Base-by-base conservation (phyloP, 768 basidiomycete species). In the Rubroboletus pulcherrimus region DNA sequence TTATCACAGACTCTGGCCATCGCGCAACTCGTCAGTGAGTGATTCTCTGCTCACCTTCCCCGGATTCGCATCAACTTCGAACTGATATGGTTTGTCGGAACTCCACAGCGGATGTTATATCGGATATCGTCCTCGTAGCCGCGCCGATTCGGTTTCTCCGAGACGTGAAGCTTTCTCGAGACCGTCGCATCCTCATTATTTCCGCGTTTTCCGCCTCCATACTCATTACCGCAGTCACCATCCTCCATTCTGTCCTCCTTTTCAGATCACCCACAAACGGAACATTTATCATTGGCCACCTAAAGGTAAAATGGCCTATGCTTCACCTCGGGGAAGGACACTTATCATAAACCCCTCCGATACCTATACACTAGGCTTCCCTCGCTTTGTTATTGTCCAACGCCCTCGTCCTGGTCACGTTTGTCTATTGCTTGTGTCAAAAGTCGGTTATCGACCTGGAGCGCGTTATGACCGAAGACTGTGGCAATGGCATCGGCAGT, bases 11-110 rank as follows among this genome's bases (percentile, higher is more conserved):
- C 0, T 3, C 43, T 11, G 54, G 58, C 57, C 5, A 56, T 71
- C 38, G 30, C 62, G 0, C 56, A 69, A 42, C 69, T 71, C 38
- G 14, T 62, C 38, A 64, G 67, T 69, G 35, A 61, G 67, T 62
- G 9, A 10, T n/a, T n/a, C 17, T 14, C 33, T 14, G 1, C 11
- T 41, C 31, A 17, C 29, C 17, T 8, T 21, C 40, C 10, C 3
- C 31, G 2, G 6, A 35, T 35, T 19, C 9, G 26, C 2, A 30
- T 24, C 26, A 31, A 14, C 9, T n/a, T 42, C 10, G 6, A 39
- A 35, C 31, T 47, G 19, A 48, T 9, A 7, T 3, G 26, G 3
- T 19, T 21, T 30, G 29, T 21, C 17, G 14, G 46, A 50, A 54
- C 17, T 17, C 17, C 9, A 49, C 34, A 69, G 67, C 67, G 47